These are phyloP conservation scores for Protomyces inundatus DNA, from an alignment of 1,139 yeast genomes.

Conservation along the genomic window DNA sequence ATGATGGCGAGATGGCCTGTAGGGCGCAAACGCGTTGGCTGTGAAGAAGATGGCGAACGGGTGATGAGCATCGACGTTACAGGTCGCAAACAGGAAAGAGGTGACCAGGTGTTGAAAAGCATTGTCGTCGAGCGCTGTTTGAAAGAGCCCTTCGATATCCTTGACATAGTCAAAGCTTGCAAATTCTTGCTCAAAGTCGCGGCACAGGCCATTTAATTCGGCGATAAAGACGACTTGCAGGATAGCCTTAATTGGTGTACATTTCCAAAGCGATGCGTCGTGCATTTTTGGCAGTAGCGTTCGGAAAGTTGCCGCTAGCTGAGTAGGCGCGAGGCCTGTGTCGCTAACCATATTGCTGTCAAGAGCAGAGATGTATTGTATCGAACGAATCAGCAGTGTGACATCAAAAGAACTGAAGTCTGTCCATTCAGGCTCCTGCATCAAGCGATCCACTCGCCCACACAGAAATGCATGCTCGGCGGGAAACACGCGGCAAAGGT, in stretches of 20 bases:
- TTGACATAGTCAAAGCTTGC: slow-evolving; percentile 41
- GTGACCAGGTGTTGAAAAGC: slow-evolving; percentile 75
- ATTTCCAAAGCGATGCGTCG: slow-evolving; percentile 34
- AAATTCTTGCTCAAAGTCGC: slow-evolving; percentile 40
- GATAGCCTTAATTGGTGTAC: slow-evolving; percentile 48
- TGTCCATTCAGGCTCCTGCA: background rate
- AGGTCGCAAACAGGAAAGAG: slow-evolving; percentile 37
- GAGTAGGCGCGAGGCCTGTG: background rate
- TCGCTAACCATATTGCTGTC: slow-evolving; percentile 15
- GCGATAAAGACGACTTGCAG: slow-evolving; percentile 58
- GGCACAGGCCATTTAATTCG: slow-evolving; percentile 67
- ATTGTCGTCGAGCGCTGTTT: slow-evolving; percentile 57
- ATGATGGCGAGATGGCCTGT: slow-evolving; percentile 28
- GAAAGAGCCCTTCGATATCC: slow-evolving; percentile 45
- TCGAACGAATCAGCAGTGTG: background rate
- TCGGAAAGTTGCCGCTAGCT: background rate
- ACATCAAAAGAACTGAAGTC: background rate
- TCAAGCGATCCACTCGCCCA: background rate
- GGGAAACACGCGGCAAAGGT: background rate
- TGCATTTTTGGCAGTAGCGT: slow-evolving; percentile 13
- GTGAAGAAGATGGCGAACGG: slow-evolving; percentile 19
- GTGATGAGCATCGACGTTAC: slow-evolving; percentile 27
- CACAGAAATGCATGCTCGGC: background rate
- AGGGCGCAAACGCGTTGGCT: slow-evolving; percentile 1
- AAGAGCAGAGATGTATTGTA: slow-evolving; percentile 26